Base-by-base conservation (phyloP, 257 asterid species). In the Solanum tarijense region DNA sequence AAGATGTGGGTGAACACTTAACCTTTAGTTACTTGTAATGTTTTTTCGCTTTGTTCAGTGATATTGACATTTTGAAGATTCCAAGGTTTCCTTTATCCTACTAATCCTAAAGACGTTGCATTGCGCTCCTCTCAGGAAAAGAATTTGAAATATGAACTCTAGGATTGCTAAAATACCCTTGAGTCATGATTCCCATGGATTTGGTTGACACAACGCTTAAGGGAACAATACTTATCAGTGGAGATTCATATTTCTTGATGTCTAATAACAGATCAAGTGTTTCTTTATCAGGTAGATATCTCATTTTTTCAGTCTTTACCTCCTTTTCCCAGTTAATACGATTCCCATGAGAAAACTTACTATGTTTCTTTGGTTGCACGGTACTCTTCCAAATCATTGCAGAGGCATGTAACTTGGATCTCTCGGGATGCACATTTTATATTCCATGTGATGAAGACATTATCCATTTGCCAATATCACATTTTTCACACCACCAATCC, bases 401-500 rank as follows among this genome's bases (percentile, higher is more conserved):
- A 9, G 0, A 16, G n/a, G 23, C 23, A 16, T 52, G 23, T 48
- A 48, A 48, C 21, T 48, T 48, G 21, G 9, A 52, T 55, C 65
- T 3, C 65, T 55, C 23, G 25, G 84, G 83, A 83, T 83, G 23
- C 41, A 79, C 89, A 35, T 58, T 90, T 12, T 3, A 83, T 18
- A 21, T 69, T 73, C 32, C 85, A 90, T 60, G 88, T 66, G 90
- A 75, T 55, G 87, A 39, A 29, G 90, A 87, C 83, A 62, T 58
- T 55, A 66, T 32, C 68, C 79, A 79, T 62, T 85, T 71, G 62
- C 66, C 72, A 11, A 34, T 71, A 52, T 76, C 87, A 48, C 96
- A 95, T 58, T 88, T 92, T 58, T 91, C 90, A 87, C 98, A 95
- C 13, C 11, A 48, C 97, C 98, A 95, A 55, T 85, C 89, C 12